Conservation (phyloP, 192 early-diverging fungal genomes). For the Umbelopsis vinacea region DNA sequence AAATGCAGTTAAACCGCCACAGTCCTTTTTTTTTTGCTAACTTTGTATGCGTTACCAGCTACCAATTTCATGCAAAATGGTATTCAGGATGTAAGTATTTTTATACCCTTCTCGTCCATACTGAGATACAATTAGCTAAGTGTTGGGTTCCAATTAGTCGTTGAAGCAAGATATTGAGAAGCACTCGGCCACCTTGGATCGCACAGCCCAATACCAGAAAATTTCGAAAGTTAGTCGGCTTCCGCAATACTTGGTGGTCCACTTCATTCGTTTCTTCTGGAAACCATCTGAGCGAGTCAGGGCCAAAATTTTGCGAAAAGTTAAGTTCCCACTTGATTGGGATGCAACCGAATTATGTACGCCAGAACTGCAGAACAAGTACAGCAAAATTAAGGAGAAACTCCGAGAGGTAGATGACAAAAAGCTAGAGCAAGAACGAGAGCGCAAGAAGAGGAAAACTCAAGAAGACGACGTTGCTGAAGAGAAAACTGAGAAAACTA, state of each 20-base stretch:
- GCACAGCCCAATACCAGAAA: constrained; percentile 81
- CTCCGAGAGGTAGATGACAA: constrained; percentile 79
- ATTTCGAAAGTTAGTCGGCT: constrained; percentile 79
- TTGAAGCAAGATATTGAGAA: constrained; percentile 91
- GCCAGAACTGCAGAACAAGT: constrained; percentile 76
- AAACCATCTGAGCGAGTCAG: constrained; percentile 76
- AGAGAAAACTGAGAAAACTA: constrained; percentile 37
- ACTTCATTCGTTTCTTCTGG: constrained; percentile 98
- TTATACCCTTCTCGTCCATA: neutral
- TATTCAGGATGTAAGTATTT: constrained; percentile 52
- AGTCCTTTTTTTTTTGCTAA: neutral
- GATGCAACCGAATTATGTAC: constrained; percentile 90
- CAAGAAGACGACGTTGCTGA: constrained; percentile 17
- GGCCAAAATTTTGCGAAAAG: constrained; percentile 94
- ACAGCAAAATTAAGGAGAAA: constrained; percentile 62
- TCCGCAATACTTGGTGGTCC: constrained; percentile 86
- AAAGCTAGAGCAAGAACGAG: constrained; percentile 54
- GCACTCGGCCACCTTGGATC: constrained; percentile 77
- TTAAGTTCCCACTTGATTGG: constrained; percentile 92
- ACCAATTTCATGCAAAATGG: constrained; percentile 82
- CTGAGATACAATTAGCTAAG: neutral
- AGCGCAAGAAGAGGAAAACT: constrained; percentile 45
- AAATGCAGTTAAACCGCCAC: neutral
- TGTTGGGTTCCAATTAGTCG: constrained; percentile 39
- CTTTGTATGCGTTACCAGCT: constrained; percentile 35